Evolutionary conservation across 2,329 filamentous ascomycete species (phyloP), one percentile per base, ranked within the genome.

Genomic region (Clonostachys byssicola): DNA sequence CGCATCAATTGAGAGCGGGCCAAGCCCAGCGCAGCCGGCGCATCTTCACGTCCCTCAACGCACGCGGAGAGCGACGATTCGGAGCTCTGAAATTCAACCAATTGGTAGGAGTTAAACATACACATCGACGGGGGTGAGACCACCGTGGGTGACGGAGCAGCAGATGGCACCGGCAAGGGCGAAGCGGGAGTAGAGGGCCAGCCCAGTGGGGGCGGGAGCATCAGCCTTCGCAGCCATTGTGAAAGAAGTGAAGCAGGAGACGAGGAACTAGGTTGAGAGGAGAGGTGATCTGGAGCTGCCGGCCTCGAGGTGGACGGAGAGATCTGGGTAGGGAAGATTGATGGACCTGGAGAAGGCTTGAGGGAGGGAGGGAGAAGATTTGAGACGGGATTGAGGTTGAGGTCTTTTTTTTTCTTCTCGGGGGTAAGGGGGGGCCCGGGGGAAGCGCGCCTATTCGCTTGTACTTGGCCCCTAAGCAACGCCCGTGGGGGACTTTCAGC

Each of bases 111-210:
- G 12, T 40, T 44, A 47, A 40, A 89, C 92, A 74, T 94, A 97
- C 92, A 99, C 94, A 88, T 99, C 94, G 73, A 99, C 91, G 67
- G 94, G 94, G 60, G 94, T 99, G 63, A 97, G 85, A 66, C 81
- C 88, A 73, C 92, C 94, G 83, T 99, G 94, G 67, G 94, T 99
- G 76, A 97, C 78, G 62, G 92, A 94, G 76, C 94, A 99, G 86
- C 94, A 96, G 80, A 97, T 78, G 62, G 94, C 94, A 76, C 94
- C 94, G 63, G 94, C 92, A 64, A 99, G 88, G 75, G 94, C 92
- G 78, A 96, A 96, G 74, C 90, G 85, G 63, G 89, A 89, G 86
- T 97, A 97, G 62, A 99, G 89, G 51, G 70, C 76, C 58, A 91
- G 5, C 56, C 74, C 75, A 54, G 65, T 66, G 52, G 71, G 68